These are phyloP conservation scores for Populus pruinosa DNA, from an alignment of 345 rosid species.

Conservation along the genomic window DNA sequence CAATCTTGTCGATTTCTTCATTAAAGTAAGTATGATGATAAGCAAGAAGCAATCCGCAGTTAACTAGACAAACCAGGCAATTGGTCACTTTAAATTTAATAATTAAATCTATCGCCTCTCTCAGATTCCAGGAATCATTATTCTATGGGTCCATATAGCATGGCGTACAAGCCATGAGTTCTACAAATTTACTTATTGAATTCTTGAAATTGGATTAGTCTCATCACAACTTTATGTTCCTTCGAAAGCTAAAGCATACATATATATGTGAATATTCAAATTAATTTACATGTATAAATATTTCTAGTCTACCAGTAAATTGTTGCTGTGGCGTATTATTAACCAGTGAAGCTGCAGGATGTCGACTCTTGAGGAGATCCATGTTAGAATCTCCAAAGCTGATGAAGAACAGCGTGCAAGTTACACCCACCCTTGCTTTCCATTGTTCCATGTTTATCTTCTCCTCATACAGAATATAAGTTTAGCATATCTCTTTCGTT, in stretches of 20 bases:
- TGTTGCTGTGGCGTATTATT: background rate
- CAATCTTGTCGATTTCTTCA: background rate
- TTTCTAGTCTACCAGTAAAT: background rate
- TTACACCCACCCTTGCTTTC: background rate
- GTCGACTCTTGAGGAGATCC: conserved; percentile 5
- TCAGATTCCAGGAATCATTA: background rate
- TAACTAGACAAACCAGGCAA: background rate
- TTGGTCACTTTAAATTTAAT: background rate
- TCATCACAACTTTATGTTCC: background rate
- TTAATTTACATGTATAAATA: no score
- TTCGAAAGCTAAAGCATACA: background rate
- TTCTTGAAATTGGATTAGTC: background rate
- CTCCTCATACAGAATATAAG: no score
- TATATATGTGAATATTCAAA: no score
- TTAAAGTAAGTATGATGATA: background rate
- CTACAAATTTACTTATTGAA: background rate
- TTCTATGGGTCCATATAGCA: background rate
- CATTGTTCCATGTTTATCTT: no score
- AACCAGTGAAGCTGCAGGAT: conserved; percentile 1
- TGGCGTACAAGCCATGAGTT: background rate
- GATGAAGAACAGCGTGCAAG: background rate
- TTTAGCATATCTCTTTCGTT: no score
- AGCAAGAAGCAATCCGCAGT: background rate
- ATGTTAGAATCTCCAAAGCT: conserved; percentile 5
- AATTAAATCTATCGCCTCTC: background rate